Percentiles rank a stretch among this genome's conserved stretches.
phyloP scores from a whole-genome alignment of 2,329 filamentous ascomycete genomes.

The Mariannaea elegans region DNA sequence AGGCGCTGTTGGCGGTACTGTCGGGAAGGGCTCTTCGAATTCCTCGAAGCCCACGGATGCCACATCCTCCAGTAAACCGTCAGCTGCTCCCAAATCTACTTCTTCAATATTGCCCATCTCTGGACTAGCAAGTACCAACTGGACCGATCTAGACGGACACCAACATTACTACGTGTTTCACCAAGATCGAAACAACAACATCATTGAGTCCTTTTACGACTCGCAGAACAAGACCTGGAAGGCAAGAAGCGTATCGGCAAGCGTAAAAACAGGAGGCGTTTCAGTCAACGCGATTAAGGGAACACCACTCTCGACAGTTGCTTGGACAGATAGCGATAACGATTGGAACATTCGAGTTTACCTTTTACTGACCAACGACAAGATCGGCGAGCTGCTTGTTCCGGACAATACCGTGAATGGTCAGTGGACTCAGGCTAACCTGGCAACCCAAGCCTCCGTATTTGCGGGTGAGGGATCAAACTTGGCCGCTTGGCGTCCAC shows the following conservation, averaged over 20 bases:
- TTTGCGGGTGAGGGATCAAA: background rate
- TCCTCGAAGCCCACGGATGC: background rate
- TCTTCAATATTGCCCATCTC: background rate
- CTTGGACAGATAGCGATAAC: background rate
- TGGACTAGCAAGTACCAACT: constrained; percentile 2
- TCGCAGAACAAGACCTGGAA: constrained; percentile 9
- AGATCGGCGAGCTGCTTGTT: background rate
- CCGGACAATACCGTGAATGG: background rate
- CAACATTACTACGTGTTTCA: constrained; percentile 14
- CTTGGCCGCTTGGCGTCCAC: constrained; percentile 6
- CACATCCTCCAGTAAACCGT: background rate
- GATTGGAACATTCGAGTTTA: constrained; percentile 8
- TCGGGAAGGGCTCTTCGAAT: background rate
- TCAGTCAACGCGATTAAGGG: background rate
- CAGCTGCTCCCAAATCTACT: background rate
- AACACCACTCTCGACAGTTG: background rate
- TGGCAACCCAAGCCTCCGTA: background rate
- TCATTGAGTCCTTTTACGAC: constrained; percentile 7
- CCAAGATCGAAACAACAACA: background rate
- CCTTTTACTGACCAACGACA: background rate
- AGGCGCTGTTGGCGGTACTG: background rate
- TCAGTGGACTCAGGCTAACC: background rate
- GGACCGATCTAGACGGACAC: constrained; percentile 10
- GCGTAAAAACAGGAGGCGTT: background rate
- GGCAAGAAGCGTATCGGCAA: background rate